A percentile compares a stretch with the other conserved stretches of the same genome.
Evolutionary conservation across 2,329 filamentous ascomycete species (phyloP).

Genomic region (Stemphylium beticola): DNA sequence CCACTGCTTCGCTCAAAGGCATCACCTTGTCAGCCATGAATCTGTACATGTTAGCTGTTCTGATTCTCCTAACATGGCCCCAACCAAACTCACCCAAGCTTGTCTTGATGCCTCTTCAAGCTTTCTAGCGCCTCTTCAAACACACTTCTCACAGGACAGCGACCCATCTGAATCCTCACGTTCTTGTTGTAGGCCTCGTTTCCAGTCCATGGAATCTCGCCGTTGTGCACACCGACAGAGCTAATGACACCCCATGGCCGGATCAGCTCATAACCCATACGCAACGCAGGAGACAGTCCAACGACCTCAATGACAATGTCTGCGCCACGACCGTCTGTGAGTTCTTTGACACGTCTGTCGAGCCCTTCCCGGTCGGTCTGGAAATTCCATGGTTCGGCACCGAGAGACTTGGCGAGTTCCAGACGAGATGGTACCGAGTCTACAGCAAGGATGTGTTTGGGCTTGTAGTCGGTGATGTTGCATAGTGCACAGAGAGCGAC

Average conservation of each 20-base stretch:
- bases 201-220: conserved; percentile 56
- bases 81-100: conserved; percentile 49
- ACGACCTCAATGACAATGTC: conserved; percentile 75
- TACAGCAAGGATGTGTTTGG: conserved; percentile 77
- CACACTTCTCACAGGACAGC: conserved; percentile 58
- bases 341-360: conserved; percentile 71
- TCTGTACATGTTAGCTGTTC: conserved; percentile 23
- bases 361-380: conserved; percentile 69
- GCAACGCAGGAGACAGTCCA: conserved; percentile 55
- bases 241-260: conserved; percentile 58
- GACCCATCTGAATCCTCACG: conserved; percentile 56
- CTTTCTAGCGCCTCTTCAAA: conserved; percentile 56
- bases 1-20: conserved; percentile 57
- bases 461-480: conserved; percentile 75
- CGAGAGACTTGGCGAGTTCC: conserved; percentile 72
- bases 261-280: conserved; percentile 57
- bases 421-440: conserved; percentile 79
- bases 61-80: background rate
- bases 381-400: conserved; percentile 86
- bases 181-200: conserved; percentile 60
- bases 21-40: conserved; percentile 63
- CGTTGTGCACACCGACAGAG: conserved; percentile 58
- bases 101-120: conserved; percentile 56
- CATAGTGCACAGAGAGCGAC: conserved; percentile 84
- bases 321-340: conserved; percentile 80